phyloP scores from a whole-genome alignment of 139 green algal genomes.

The Chlamydomonas sp. region DNA sequence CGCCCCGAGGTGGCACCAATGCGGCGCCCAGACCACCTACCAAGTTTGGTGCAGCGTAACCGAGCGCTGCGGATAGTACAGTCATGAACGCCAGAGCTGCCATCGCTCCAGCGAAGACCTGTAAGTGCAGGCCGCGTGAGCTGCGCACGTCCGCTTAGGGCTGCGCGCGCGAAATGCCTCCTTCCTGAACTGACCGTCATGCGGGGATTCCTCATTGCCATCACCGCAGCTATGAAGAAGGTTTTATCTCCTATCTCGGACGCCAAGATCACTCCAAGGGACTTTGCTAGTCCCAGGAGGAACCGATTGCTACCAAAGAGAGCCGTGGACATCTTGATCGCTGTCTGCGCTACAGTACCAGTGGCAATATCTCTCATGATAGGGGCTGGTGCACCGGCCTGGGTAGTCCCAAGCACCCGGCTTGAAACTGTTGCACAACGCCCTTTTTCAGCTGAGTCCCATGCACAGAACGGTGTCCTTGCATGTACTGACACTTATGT shows the following conservation, averaged over 20 bases:
- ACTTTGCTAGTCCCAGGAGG: constrained; percentile 32
- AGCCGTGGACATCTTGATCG: neutral
- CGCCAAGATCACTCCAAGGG: constrained; percentile 70
- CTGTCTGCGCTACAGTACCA: too few relatives aligned
- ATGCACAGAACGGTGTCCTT: too few relatives aligned
- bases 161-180: neutral
- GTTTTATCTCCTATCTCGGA: constrained; percentile 96
- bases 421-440: too few relatives aligned
- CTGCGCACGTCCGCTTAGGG: neutral
- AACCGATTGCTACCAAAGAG: neutral
- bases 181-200: constrained; percentile 52
- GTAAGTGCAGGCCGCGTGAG: neutral
- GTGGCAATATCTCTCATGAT: too few relatives aligned
- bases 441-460: too few relatives aligned
- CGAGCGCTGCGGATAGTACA: constrained; percentile 85
- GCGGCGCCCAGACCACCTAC: constrained; percentile 49
- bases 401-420: too few relatives aligned
- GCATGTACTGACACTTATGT: too few relatives aligned
- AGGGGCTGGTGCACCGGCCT: too few relatives aligned
- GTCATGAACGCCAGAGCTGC: constrained; percentile 93
- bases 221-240: constrained; percentile 96
- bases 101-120: constrained; percentile 90
- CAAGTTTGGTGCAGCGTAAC: constrained; percentile 88
- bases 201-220: constrained; percentile 87
- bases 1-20: neutral